Percentiles rank a stretch among this genome's conserved stretches.
Conservation (phyloP, 352 stramenopile species). For the Globisporangium okanoganense region DNA sequence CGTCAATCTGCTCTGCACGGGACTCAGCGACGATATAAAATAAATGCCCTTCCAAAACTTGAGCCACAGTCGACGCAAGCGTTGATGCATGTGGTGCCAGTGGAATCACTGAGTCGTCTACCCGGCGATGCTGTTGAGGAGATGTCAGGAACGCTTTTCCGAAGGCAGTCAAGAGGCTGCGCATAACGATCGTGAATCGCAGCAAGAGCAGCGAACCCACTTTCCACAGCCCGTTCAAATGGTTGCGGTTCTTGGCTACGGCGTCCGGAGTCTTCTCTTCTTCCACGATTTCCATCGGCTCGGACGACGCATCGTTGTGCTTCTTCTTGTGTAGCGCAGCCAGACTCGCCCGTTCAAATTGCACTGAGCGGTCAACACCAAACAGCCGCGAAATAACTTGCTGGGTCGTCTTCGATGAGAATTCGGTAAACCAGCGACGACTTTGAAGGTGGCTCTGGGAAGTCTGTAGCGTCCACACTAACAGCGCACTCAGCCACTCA, state of each 20-base stretch:
- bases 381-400: constrained; percentile 65
- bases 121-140: constrained; percentile 59
- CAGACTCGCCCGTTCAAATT: constrained; percentile 69
- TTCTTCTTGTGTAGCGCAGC: constrained; percentile 48
- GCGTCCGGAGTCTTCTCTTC: constrained; percentile 1
- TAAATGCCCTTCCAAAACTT: constrained; percentile 48
- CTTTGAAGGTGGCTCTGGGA: constrained; percentile 68
- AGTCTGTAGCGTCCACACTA: constrained; percentile 77
- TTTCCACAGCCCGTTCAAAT: constrained; percentile 61
- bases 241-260: not conserved
- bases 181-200: constrained; percentile 71
- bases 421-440: constrained; percentile 77
- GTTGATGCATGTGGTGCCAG: constrained; percentile 56
- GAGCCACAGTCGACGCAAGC: constrained; percentile 37
- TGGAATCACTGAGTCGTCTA: constrained; percentile 50
- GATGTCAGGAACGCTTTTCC: constrained; percentile 64
- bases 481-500: constrained; percentile 74
- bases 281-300: constrained; percentile 8
- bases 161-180: constrained; percentile 57
- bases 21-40: constrained; percentile 40
- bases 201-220: constrained; percentile 73
- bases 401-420: constrained; percentile 50
- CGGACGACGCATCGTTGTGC: constrained; percentile 5
- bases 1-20: constrained; percentile 41
- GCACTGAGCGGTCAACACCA: constrained; percentile 58